Base-by-base conservation (phyloP, 164 flowering plant species). In the Vitis rotundifolia region DNA sequence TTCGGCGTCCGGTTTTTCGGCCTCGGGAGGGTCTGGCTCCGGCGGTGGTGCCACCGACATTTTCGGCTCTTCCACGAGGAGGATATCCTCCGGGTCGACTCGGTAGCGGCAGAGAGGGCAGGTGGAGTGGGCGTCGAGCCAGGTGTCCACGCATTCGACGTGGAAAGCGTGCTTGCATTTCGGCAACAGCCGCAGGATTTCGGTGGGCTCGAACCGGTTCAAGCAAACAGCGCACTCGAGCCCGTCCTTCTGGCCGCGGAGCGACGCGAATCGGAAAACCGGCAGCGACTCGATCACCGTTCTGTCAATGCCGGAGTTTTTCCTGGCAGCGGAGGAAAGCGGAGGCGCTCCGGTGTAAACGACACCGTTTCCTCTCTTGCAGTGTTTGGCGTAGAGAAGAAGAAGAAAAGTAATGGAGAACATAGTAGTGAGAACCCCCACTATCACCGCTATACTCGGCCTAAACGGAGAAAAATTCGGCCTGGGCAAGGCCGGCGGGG, bases 111-210 rank as follows among this genome's bases (percentile, higher is more conserved):
- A 94, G 48, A 94, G 93, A 2, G 99, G 99, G 73, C 99, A 94
- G 1, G 97, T 94, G 31, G 99, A 91, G 76, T 92, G 99, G 11
- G 90, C 88, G 71, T 94, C 97, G 63, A 94, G 94, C 99, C 99
- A 94, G 1, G 94, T 91, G 68, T 94, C 99, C 50, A 94, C 91
- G 71, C 99, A 94, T 70, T 92, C 97, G 15, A 92, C 88, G 67
- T 94, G 98, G 73, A 94, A 94, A 6, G 92, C 98, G 83, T 93
- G 98, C 71, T 88, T 90, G 82, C 98, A 94, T 74, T 92, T 94
- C 16, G 98, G 98, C 14, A 94, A 82, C 8, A 94, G 71, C 10
- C 93, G 57, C 11, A 94, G 83, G 1, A 94, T 82, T 64, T 92
- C 97, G 0, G 75, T 44, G 9, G 84, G 68, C 16, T 91, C 97